Conservation (phyloP, 371 early-diverging fungal genomes). For the Mortierella sp. region DNA sequence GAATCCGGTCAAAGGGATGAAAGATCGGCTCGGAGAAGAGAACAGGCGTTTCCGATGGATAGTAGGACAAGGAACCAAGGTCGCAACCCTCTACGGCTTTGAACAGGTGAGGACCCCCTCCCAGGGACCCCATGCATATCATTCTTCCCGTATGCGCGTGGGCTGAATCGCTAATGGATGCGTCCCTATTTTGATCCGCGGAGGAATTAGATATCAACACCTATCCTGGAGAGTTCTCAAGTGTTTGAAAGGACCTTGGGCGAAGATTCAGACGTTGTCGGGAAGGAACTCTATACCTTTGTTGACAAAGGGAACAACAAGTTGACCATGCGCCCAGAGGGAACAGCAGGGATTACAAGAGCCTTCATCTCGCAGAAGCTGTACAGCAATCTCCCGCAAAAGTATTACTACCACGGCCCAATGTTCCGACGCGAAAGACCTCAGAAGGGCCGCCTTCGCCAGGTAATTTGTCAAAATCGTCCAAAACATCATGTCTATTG, state of each 20-base stretch:
- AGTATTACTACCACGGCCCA: conserved; percentile 67
- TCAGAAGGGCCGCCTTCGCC: conserved; percentile 71
- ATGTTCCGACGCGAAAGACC: conserved; percentile 78
- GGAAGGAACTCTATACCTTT: conserved; percentile 74
- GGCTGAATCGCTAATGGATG: background rate
- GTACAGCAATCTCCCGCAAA: conserved; percentile 54
- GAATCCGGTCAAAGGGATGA: conserved; percentile 63
- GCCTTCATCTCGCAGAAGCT: conserved; percentile 62
- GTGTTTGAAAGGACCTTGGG: conserved; percentile 71
- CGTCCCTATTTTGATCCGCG: background rate
- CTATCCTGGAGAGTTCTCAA: conserved; percentile 68
- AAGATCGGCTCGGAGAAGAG: conserved; percentile 60
- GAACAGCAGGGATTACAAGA: conserved; percentile 67
- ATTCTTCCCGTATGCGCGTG: too few relatives aligned
- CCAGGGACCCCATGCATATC: too few relatives aligned
- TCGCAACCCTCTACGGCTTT: conserved; percentile 59
- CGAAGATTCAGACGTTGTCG: conserved; percentile 67
- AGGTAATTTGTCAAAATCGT: conserved; percentile 40
- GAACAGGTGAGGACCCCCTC: conserved; percentile 42
- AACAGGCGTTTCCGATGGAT: conserved; percentile 55
- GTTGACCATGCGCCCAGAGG: conserved; percentile 73
- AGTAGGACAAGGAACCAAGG: conserved; percentile 36
- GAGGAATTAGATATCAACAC: conserved; percentile 60
- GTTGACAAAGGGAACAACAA: conserved; percentile 61
- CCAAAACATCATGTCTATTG: too few relatives aligned